Base-by-base conservation (phyloP, 78 protist species). In the Isochrysis galbana region DNA sequence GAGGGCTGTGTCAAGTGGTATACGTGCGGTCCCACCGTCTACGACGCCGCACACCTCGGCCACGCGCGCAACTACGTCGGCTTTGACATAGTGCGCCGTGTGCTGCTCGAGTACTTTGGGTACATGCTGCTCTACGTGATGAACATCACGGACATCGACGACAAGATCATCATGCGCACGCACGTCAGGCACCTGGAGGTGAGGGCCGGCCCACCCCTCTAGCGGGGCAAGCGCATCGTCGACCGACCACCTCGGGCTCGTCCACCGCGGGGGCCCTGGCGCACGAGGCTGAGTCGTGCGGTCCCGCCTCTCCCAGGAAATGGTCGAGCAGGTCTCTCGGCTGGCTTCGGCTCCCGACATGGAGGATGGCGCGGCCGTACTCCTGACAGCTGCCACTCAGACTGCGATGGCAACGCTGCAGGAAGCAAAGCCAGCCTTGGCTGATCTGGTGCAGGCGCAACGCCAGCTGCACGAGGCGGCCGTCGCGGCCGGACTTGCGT, bases 1-100 rank as follows among this genome's bases (percentile, higher is more conserved):
- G 34, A 25, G 32, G 17, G 22, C n/a, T 21, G 39, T 19, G 88
- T 80, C 41, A 44, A 4, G 88, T 80, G 99, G 99, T 99, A 99
- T 94, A 95, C 91, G 34, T 99, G 99, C 95, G 99, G 99, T 0
- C 99, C 99, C n/a, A 99, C 99, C 10, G 99, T 99, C 32, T 99
- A 99, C 93, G 99, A 98, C 74, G 84, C 94, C 25, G 91, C 98
- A 1, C 99, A 99, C 94, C 86, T 99, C 93, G 99, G 99, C 3
- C 99, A 99, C 91, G 99, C 99, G 48, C 89, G 99, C 55, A 44
- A 95, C 22, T 98, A 98, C 91, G 83, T 98, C 91, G 86, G 97
- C 61, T 97, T 98, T 39, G 99, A 99, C 95, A 96, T 98, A 77
- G 69, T 98, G 29, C 95, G 99, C 29, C 96, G 99, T 32, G 92